Evolutionary conservation across 2,329 filamentous ascomycete genomes (phyloP), one percentile per base, ranked within the genome.

Genomic region (Biscogniauxia marginata): DNA sequence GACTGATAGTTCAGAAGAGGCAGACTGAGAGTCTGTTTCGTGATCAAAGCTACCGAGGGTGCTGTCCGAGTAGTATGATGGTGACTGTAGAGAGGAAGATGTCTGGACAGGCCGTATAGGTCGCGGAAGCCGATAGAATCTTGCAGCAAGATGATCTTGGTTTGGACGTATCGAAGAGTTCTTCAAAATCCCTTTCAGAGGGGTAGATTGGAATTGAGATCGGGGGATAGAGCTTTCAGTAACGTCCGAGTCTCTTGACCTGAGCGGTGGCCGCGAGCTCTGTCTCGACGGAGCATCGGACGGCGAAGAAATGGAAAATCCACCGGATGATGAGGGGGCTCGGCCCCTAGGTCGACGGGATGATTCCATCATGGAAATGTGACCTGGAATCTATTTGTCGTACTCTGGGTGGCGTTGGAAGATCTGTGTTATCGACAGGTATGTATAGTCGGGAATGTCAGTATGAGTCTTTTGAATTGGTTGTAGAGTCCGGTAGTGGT

Each of bases 11-110:
- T 73, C 72, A 0, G 73, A 75, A 0, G 68, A 70, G 8, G 66
- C 67, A 6, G 71, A 73, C 50, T 71, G 69, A 19, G 73, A 70
- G 54, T 74, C 73, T 9, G 72, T 73, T 53, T 74, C 71, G 3
- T 62, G 60, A 24, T 73, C 68, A 53, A 63, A 69, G 49, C 59
- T 66, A 45, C 52, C 57, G 30, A 63, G 68, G 39, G 61, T 62
- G 56, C 61, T 67, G 24, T 71, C 68, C 9, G 66, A 69, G 46
- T 62, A 58, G 55, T 67, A 69, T 25, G 61, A 63, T 2, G 67
- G 66, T 45, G 67, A 69, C 22, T 60, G 60, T 54, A 64, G 63
- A 22, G 65, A 55, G 25, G 43, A 11, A 21, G 48, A 9, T 43
- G 49, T 34, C 23, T 58, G 54, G 49, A 59, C 25, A 48, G 55